Evolutionary conservation across 2,329 filamentous ascomycete species (phyloP).

Genomic region (Colletotrichum tanaceti): DNA sequence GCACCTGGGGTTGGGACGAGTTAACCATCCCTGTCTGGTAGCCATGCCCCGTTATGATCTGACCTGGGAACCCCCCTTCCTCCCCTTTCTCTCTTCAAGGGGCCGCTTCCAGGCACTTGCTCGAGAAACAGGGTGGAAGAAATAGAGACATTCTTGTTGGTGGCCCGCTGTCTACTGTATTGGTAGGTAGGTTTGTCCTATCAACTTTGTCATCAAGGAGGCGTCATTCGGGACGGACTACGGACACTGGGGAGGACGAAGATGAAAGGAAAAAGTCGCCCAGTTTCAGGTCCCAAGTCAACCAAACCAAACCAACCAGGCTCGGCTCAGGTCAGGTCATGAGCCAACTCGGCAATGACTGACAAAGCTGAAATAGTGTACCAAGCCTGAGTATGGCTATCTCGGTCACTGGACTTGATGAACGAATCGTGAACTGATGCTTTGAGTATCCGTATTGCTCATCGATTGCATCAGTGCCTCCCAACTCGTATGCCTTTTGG

Average conservation of each 20-base stretch:
- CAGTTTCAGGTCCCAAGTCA: conserved; percentile 35
- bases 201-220: not conserved
- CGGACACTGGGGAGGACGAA: conserved; percentile 1
- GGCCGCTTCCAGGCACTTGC: not conserved
- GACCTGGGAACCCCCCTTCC: too few relatives aligned
- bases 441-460: not conserved
- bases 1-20: conserved; percentile 1
- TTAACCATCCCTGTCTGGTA: conserved; percentile 5
- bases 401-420: conserved; percentile 2
- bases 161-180: not conserved
- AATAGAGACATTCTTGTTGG: conserved; percentile 13
- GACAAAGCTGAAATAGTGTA: not conserved
- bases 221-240: too few relatives aligned
- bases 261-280: conserved; percentile 26
- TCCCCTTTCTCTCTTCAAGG: not conserved
- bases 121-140: conserved; percentile 26
- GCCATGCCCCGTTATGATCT: not conserved
- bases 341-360: not conserved
- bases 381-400: not conserved
- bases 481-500: not conserved
- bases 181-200: conserved; percentile 8
- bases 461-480: not conserved
- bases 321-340: not conserved
- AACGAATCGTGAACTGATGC: not conserved
- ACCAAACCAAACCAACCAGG: not conserved